Base-by-base conservation (phyloP, 805 yeast species). In the Wickerhamomyces bovis region DNA sequence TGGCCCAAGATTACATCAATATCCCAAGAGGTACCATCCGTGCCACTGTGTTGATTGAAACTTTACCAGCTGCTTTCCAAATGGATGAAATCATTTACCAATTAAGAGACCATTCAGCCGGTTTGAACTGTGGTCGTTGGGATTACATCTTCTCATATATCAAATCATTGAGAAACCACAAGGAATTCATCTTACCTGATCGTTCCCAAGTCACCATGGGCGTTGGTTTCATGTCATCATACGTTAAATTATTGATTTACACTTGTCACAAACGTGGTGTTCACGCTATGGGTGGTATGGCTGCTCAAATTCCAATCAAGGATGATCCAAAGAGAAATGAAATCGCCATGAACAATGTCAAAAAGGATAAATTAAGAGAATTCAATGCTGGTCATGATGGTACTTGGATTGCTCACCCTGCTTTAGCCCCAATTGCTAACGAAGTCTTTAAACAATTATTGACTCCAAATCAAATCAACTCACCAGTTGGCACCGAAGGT, bases 251-350 rank as follows among this genome's bases (percentile, higher is more conserved):
- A 60, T 71, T 85, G 62, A 87, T 85, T 55, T 75, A 82, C 62
- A 77, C 80, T 38, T 82, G 89, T 64, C 95, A 85, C 65, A 72
- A 77, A 59, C 76, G 92, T 68, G 85, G 83, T 53, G 92, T 85
- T 41, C 90, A 85, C 60, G 92, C 94, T 20, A 83, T 85, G 81
- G 95, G 95, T 57, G 95, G 95, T 55, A 85, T 85, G 95, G 92
- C 94, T 54, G 92, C 92, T 6, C 86, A 84, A 54, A 84, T 85
- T 57, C 94, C 94, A 53, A 85, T 85, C 68, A 85, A 85, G 65
- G 73, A 78, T 53, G 89, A 85, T 59, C 70, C 74, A 30, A 77
- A 70, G 49, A 77, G 80, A 51, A 85, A 85, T 67, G 71, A 71
- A 41, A 68, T 70, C 42, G 92, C 90, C 10, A 76, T 85, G 81